These are phyloP conservation scores for Pseudogymnoascus sp. DNA, from an alignment of 2,329 filamentous ascomycete genomes.

Conservation along the genomic window DNA sequence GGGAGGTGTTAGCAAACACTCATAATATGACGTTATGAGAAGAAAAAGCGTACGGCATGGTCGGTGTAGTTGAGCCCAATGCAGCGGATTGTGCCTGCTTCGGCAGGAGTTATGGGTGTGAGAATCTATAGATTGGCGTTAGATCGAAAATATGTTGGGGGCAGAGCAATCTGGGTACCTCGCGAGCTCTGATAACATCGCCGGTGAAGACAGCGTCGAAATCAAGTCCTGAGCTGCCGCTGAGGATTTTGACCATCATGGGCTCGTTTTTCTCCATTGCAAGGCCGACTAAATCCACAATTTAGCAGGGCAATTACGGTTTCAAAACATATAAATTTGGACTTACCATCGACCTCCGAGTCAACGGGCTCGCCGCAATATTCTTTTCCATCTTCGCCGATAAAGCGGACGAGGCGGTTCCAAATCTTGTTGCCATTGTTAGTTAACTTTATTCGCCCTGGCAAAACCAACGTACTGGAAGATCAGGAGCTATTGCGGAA, in stretches of 20 bases:
- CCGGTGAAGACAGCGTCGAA: constrained; percentile 24
- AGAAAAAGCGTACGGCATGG: constrained; percentile 20
- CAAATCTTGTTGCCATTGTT: constrained; percentile 17
- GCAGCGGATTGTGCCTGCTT: constrained; percentile 51
- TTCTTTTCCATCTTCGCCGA: constrained; percentile 22
- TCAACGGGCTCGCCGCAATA: constrained; percentile 25
- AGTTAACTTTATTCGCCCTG: background rate
- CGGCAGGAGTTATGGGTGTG: constrained; percentile 40
- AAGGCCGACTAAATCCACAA: constrained; percentile 12
- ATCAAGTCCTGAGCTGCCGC: constrained; percentile 21
- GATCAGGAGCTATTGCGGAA: background rate
- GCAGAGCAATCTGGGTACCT: constrained; percentile 21
- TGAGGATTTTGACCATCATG: constrained; percentile 20
- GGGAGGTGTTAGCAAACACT: constrained; percentile 27
- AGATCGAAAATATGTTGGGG: constrained; percentile 31
- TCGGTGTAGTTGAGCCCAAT: constrained; percentile 46
- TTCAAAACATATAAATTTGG: background rate
- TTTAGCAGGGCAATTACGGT: background rate
- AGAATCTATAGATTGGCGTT: constrained; percentile 31
- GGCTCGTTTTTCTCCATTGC: constrained; percentile 17
- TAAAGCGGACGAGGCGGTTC: constrained; percentile 21
- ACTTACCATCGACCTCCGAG: constrained; percentile 14
- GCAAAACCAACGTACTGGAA: background rate
- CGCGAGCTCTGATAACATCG: constrained; percentile 21
- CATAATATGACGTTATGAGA: background rate